A percentile compares a stretch with the other conserved stretches of the same genome.
phyloP scores from a whole-genome alignment of 345 rosid species.

The Garcia nutans region DNA sequence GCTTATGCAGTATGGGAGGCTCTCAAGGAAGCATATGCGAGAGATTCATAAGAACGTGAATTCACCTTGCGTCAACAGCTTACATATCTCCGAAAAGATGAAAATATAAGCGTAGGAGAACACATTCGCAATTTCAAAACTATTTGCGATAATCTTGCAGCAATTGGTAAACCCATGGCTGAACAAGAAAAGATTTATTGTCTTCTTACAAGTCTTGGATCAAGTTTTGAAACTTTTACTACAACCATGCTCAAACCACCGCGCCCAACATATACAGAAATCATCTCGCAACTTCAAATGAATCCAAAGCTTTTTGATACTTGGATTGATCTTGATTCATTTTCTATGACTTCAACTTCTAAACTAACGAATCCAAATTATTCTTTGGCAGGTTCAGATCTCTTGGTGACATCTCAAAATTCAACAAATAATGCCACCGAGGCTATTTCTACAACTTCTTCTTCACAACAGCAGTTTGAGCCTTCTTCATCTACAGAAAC shows the following conservation, averaged over 20 bases:
- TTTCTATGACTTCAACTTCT: too few relatives aligned
- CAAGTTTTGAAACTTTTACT: not conserved
- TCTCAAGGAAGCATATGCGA: not conserved
- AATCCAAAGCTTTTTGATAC: too few relatives aligned
- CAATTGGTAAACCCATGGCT: not conserved
- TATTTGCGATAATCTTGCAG: not conserved
- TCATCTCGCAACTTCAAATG: not conserved
- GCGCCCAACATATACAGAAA: not conserved
- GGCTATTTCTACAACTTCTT: too few relatives aligned
- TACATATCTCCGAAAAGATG: not conserved
- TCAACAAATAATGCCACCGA: too few relatives aligned
- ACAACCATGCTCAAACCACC: not conserved
- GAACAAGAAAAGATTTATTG: not conserved
- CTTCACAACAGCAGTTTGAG: too few relatives aligned
- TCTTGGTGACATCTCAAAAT: too few relatives aligned
- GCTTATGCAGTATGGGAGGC: not conserved
- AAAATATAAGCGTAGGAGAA: not conserved
- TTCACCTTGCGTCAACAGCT: not conserved
- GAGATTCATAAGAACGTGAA: not conserved
- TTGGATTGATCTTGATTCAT: too few relatives aligned
- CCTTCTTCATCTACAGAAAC: too few relatives aligned
- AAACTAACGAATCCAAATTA: too few relatives aligned
- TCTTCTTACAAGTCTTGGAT: not conserved
- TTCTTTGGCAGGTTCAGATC: too few relatives aligned
- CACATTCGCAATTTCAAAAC: not conserved